Evolutionary conservation across 257 asterid genomes (phyloP).

Genomic region (Parsonsia alboflavescens): DNA sequence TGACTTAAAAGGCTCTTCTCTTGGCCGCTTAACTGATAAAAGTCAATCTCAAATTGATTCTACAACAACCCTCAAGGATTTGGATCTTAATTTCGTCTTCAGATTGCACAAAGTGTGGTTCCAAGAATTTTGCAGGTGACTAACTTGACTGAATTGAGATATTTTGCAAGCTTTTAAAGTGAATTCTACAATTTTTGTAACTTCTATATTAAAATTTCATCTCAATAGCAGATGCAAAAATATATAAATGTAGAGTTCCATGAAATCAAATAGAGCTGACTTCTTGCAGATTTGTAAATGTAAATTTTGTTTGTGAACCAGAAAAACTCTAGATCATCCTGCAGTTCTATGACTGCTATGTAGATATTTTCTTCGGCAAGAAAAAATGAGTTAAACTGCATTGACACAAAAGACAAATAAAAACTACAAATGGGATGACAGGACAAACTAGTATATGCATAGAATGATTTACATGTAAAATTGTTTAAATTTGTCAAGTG

Average conservation of each 20-base stretch:
- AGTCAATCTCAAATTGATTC: conserved; percentile 68
- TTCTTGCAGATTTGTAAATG: background rate
- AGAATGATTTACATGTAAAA: background rate
- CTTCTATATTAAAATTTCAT: background rate
- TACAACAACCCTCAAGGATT: conserved; percentile 87
- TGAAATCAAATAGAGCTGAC: background rate
- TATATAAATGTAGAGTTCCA: background rate
- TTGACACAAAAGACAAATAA: background rate
- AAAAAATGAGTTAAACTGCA: background rate
- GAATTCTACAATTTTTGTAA: background rate
- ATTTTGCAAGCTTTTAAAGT: background rate
- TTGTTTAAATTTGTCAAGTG: background rate
- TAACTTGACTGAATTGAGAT: background rate
- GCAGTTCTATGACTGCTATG: background rate
- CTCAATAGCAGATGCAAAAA: background rate
- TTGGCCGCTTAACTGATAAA: conserved; percentile 68
- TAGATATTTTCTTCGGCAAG: background rate
- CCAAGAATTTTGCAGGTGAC: conserved; percentile 72
- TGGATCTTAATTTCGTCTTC: conserved; percentile 79
- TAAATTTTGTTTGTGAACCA: background rate
- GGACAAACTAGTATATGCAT: background rate
- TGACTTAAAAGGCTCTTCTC: conserved; percentile 93
- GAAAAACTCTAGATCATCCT: background rate
- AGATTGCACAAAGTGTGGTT: conserved; percentile 66
- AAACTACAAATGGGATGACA: background rate